phyloP scores from a whole-genome alignment of 1,284 basidiomycete genomes.

The Peniophora sp. region DNA sequence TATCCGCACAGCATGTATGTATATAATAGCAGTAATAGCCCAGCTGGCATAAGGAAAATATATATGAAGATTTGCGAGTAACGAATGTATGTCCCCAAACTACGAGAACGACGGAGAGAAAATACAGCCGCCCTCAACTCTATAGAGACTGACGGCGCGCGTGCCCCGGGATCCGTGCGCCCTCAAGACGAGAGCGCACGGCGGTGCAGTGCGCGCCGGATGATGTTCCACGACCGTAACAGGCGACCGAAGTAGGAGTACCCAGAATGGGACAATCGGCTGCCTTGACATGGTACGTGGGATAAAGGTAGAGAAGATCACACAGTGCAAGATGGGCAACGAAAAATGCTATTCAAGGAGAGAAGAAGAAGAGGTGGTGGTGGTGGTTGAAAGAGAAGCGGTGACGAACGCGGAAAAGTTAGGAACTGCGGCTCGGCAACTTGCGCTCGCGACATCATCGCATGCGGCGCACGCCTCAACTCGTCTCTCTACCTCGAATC shows the following conservation, averaged over 20 bases:
- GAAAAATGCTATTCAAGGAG: not conserved
- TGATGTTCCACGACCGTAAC: constrained; percentile 53
- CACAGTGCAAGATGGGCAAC: not conserved
- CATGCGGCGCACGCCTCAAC: not conserved
- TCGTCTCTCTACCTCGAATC: not conserved
- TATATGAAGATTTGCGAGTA: constrained; percentile 1
- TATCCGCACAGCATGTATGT: too few species aligned
- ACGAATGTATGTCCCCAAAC: constrained; percentile 49
- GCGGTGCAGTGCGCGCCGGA: constrained; percentile 26
- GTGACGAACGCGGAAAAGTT: not conserved
- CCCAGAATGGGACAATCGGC: constrained; percentile 17
- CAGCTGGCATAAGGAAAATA: not conserved
- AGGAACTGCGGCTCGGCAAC: not conserved
- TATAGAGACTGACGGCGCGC: constrained; percentile 35
- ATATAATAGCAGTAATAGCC: too few species aligned
- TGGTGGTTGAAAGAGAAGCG: not conserved
- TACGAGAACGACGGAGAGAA: constrained; percentile 35
- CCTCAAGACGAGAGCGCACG: constrained; percentile 39
- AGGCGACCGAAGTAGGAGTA: constrained; percentile 30
- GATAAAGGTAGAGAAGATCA: not conserved
- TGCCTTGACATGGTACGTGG: constrained; percentile 55
- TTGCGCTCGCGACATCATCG: not conserved
- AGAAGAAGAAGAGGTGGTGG: not conserved
- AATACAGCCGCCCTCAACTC: constrained; percentile 42
- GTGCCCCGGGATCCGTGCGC: constrained; percentile 30